Evolutionary conservation across 2,329 filamentous ascomycete genomes (phyloP).

Genomic region (Aurifilum marmelostoma): DNA sequence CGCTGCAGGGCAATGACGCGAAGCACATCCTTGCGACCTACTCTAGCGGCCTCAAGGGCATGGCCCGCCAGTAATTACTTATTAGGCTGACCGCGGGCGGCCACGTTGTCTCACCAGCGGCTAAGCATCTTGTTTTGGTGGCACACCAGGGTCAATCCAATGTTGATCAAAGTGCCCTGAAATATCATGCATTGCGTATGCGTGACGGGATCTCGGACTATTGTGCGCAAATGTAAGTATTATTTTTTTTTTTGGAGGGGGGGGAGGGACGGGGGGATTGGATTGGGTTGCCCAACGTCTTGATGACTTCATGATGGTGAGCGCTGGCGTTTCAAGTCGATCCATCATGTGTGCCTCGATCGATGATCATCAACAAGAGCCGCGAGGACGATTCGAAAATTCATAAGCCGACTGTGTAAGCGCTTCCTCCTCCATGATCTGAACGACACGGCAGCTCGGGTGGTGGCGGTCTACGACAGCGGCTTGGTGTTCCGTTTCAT

Average conservation of each 20-base stretch:
- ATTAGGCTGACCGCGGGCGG: neutral
- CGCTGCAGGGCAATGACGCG: slow-evolving; percentile 1
- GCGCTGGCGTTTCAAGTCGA: slow-evolving; percentile 24
- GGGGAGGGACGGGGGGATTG: neutral
- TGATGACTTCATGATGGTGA: slow-evolving; percentile 26
- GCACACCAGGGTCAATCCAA: neutral
- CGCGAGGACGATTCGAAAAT: neutral
- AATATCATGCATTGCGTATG: neutral
- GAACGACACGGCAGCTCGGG: neutral
- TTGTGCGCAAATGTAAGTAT: neutral
- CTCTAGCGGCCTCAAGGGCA: neutral
- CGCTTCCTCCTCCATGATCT: neutral
- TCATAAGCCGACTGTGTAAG: neutral
- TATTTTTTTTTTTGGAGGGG: too few species aligned
- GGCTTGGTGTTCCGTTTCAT: slow-evolving; percentile 10
- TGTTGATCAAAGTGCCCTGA: neutral
- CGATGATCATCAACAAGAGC: neutral
- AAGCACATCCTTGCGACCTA: neutral
- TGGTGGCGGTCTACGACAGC: neutral
- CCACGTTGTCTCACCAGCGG: slow-evolving; percentile 9
- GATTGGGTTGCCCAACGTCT: slow-evolving; percentile 16
- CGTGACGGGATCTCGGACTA: too few species aligned
- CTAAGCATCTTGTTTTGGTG: neutral
- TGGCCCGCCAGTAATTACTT: neutral
- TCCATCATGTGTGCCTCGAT: neutral